Base-by-base conservation (phyloP, 2,329 filamentous ascomycete species). In the Metarhizium album region DNA sequence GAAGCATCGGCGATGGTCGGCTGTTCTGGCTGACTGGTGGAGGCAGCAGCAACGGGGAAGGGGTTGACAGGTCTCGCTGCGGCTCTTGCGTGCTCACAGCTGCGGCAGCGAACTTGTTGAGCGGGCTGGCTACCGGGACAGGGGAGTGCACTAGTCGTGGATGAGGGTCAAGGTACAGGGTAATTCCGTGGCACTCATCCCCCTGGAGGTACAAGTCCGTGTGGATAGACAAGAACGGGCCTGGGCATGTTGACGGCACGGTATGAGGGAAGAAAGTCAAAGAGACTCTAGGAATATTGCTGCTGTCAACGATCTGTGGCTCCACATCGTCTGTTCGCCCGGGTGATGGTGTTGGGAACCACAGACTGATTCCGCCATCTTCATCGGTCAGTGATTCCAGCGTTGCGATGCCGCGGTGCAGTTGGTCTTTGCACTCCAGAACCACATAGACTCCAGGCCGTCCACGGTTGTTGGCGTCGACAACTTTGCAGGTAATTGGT, bases 401-500 rank as follows among this genome's bases (percentile, higher is more conserved):
- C 16, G 18, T 40, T 3, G 37, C 37, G 37, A 40, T 40, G 37
- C 37, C 18, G 3, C 37, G 37, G 37, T 40, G 37, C 37, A 20
- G 16, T 40, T 40, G 18, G 37, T 40, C 37, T 40, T 20, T 40
- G 37, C 37, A 40, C 18, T 40, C 16, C 18, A 40, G 37, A 40
- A 40, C 18, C 37, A 40, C 37, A 40, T 40, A 20, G 37, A 40
- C 37, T 16, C 37, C 37, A n/a, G 16, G 8, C 18, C 5, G 37
- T 20, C 37, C 37, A 16, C 18, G 16, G 37, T 40, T 16, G 16
- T n/a, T n/a, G 16, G 37, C 37, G 37, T 40, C 37, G 18, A 40
- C 18, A 20, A 40, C 37, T 40, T 40, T 40, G 18, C 37, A 40
- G 37, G 37, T 40, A 22, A 53, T n/a, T n/a, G 49, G 52, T 33